Evolutionary conservation across 805 yeast species (phyloP).

Genomic region (Cyberlindnera subsufficiens): DNA sequence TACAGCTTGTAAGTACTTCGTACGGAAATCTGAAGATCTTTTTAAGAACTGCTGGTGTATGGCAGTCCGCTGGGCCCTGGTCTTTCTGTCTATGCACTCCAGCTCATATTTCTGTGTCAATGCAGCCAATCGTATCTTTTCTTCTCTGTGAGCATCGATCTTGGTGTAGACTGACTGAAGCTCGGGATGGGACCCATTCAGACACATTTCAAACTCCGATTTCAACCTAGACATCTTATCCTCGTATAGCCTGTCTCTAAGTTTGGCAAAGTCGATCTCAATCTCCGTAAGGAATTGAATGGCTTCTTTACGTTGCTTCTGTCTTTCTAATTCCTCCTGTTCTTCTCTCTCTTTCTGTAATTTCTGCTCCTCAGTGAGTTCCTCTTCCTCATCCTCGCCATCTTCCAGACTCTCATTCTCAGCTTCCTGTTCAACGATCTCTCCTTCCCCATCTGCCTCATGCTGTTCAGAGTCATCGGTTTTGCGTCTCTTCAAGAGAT

Average conservation of each 20-base stretch:
- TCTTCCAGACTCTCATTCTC: conserved; percentile 13
- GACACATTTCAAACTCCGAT: conserved; percentile 80
- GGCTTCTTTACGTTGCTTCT: conserved; percentile 52
- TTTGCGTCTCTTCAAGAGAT: conserved; percentile 6
- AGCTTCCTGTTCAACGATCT: conserved; percentile 16
- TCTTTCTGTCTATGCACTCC: conserved; percentile 73
- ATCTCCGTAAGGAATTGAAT: conserved; percentile 69
- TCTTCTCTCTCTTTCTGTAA: conserved; percentile 16
- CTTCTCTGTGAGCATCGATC: conserved; percentile 70
- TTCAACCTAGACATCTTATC: conserved; percentile 74
- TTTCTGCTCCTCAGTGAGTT: conserved; percentile 19
- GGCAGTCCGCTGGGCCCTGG: conserved; percentile 70
- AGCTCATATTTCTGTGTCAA: conserved; percentile 57
- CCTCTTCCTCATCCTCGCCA: conserved; percentile 20
- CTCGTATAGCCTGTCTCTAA: conserved; percentile 79
- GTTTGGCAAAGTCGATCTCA: conserved; percentile 79
- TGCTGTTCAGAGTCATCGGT: conserved; percentile 4
- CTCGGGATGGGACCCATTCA: conserved; percentile 90
- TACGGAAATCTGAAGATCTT: conserved; percentile 59
- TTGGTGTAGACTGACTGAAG: conserved; percentile 63
- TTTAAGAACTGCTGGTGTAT: conserved; percentile 81
- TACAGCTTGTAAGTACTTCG: conserved; percentile 58
- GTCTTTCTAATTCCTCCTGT: conserved; percentile 24
- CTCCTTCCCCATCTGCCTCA: conserved; percentile 11
- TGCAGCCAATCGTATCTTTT: conserved; percentile 49